Percentiles rank a stretch among this genome's conserved stretches.
These are phyloP conservation scores for Candida oleophila DNA, from an alignment of 805 yeast species.

Conservation along the genomic window DNA sequence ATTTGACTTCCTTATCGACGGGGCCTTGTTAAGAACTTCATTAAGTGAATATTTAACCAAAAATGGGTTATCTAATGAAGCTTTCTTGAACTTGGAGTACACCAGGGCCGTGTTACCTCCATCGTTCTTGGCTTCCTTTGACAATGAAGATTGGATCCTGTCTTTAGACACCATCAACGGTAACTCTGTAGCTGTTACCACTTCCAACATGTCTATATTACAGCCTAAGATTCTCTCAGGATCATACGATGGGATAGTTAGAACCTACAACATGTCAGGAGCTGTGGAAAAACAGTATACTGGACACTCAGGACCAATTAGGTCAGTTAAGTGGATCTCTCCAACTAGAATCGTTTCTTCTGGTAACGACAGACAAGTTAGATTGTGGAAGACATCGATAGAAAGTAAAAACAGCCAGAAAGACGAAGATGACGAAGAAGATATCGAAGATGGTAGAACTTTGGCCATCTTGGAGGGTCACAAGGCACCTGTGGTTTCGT, in stretches of 20 bases:
- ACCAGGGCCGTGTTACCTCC: conserved; percentile 94
- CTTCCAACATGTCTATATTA: conserved; percentile 23
- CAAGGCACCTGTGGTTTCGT: conserved; percentile 76
- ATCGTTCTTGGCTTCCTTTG: conserved; percentile 81
- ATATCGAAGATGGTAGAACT: conserved; percentile 67
- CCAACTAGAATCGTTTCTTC: conserved; percentile 76
- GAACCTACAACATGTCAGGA: conserved; percentile 84
- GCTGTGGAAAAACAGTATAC: conserved; percentile 73
- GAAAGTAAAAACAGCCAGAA: conserved; percentile 48
- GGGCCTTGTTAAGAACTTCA: conserved; percentile 73
- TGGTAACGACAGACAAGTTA: conserved; percentile 84
- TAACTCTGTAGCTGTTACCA: conserved; percentile 19
- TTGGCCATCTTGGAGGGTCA: conserved; percentile 89
- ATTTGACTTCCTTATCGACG: conserved; percentile 89
- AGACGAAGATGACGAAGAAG: conserved; percentile 34
- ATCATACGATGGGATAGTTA: conserved; percentile 90
- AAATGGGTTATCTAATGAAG: conserved; percentile 81
- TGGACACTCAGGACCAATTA: conserved; percentile 88
- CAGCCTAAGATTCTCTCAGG: conserved; percentile 74
- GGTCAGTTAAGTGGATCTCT: conserved; percentile 76
- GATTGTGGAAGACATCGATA: conserved; percentile 75
- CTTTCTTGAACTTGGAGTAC: conserved; percentile 78
- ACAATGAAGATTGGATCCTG: conserved; percentile 95
- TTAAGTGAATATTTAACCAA: conserved; percentile 74
- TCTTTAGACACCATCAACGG: conserved; percentile 57